Conservation (phyloP, 2,329 filamentous ascomycete genomes). For the Phaeoacremonium minimum region DNA sequence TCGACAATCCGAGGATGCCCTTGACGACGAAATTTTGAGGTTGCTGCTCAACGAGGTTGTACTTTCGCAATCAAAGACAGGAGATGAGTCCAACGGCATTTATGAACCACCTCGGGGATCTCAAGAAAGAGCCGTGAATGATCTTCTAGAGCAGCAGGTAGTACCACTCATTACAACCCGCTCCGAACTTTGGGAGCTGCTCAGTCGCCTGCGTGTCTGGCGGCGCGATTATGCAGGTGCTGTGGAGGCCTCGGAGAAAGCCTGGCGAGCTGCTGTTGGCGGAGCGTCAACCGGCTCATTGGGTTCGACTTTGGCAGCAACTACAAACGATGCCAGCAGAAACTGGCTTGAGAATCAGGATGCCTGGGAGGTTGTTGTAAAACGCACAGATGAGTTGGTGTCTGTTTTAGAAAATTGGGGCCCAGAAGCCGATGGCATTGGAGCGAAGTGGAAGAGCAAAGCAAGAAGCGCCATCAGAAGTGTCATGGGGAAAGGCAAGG, state of each 20-base stretch:
- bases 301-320: conserved; percentile 32
- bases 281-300: conserved; percentile 41
- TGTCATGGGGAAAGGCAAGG: conserved; percentile 76
- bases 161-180: conserved; percentile 81
- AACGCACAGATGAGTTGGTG: conserved; percentile 76
- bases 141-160: conserved; percentile 70
- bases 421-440: conserved; percentile 60
- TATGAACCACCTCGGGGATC: conserved; percentile 52
- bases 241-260: conserved; percentile 81
- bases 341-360: conserved; percentile 54
- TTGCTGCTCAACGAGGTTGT: conserved; percentile 70
- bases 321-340: conserved; percentile 32
- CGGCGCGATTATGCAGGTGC: conserved; percentile 65
- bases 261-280: conserved; percentile 70
- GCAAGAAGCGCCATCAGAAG: conserved; percentile 78
- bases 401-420: conserved; percentile 80
- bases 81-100: conserved; percentile 18
- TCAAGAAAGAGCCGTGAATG: conserved; percentile 57
- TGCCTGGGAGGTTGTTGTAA: conserved; percentile 69
- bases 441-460: conserved; percentile 83
- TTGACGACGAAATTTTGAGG: conserved; percentile 71
- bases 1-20: conserved; percentile 69
- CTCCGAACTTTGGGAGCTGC: conserved; percentile 70
- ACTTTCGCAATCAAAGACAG: conserved; percentile 30
- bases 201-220: conserved; percentile 71